A percentile compares a stretch with the other conserved stretches of the same genome.
phyloP scores from a whole-genome alignment of 2,329 filamentous ascomycete species.

The Trichoderma semiorbis region DNA sequence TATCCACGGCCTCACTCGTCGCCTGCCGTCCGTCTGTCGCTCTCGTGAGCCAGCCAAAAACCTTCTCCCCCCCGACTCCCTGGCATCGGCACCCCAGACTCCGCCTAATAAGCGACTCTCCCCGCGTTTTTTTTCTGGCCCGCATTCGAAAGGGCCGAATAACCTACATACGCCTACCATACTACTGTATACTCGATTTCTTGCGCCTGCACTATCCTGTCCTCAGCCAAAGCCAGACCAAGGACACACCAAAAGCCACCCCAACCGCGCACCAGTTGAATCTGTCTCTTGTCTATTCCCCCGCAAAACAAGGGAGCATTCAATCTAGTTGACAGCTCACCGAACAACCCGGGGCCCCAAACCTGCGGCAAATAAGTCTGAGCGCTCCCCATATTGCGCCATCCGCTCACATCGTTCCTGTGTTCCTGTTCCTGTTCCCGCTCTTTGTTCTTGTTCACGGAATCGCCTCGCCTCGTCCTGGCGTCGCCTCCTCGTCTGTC shows the following conservation, averaged over 20 bases:
- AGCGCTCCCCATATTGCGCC: slow-evolving; percentile 12
- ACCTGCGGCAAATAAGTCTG: slow-evolving; percentile 7
- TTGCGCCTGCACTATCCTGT: not conserved
- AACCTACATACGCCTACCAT: slow-evolving; percentile 14
- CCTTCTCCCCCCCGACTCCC: not conserved
- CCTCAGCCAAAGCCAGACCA: not conserved
- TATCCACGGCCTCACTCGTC: not conserved
- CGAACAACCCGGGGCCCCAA: not conserved
- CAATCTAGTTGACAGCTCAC: not conserved
- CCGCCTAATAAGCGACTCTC: slow-evolving; percentile 20
- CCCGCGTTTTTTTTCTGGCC: slow-evolving; percentile 18
- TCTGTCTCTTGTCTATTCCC: slow-evolving; percentile 1
- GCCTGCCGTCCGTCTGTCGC: not conserved
- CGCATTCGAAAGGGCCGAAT: slow-evolving; percentile 21
- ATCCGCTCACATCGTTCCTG: not conserved
- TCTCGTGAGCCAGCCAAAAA: not conserved
- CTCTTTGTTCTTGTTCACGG: not conserved
- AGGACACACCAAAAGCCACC: not conserved
- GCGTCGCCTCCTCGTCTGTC: not conserved
- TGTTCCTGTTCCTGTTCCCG: not conserved
- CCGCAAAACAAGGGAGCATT: not conserved
- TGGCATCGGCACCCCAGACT: slow-evolving; percentile 12
- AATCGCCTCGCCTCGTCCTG: not conserved
- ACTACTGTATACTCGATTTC: not conserved
- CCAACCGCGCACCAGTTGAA: not conserved